Evolutionary conservation across 306 rosid species (phyloP).

Genomic region (Lathyrus oleraceus): DNA sequence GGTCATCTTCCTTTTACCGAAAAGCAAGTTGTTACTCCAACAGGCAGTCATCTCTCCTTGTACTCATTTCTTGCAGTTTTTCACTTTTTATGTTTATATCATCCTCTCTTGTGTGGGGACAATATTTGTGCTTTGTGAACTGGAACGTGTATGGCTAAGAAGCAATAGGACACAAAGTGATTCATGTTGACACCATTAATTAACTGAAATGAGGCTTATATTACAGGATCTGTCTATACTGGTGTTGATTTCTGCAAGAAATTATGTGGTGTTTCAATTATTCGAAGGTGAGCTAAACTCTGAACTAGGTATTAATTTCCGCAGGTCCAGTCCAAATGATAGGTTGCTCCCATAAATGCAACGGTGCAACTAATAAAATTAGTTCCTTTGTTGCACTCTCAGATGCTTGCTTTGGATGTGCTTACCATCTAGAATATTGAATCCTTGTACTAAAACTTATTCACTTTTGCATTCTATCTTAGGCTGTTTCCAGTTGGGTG

Average conservation of each 20-base stretch:
- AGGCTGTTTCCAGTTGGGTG: conserved; percentile 5
- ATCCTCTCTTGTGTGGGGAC: conserved; percentile 9
- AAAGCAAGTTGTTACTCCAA: conserved; percentile 93
- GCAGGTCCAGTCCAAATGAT: conserved; percentile 27
- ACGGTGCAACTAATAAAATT: background rate
- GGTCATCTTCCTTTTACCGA: conserved; percentile 97
- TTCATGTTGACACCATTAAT: background rate
- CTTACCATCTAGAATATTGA: background rate
- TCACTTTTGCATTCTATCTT: background rate
- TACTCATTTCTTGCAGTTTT: background rate
- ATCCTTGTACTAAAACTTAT: conserved; percentile 17
- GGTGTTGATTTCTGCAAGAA: conserved; percentile 99
- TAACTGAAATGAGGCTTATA: conserved; percentile 26
- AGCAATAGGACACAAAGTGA: conserved; percentile 13
- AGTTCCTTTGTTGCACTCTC: conserved; percentile 22
- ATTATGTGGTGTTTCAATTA: conserved; percentile 90
- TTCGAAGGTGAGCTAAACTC: conserved; percentile 93
- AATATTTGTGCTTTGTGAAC: conserved; percentile 23
- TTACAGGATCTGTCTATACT: conserved; percentile 80
- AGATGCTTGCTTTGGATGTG: conserved; percentile 19
- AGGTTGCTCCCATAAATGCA: conserved; percentile 24
- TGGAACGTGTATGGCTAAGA: conserved; percentile 9
- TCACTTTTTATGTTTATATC: conserved; percentile 23
- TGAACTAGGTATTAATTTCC: conserved; percentile 53
- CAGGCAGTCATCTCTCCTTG: conserved; percentile 53